Conservation (phyloP, 2,329 filamentous ascomycete species). For the Aspergillus carbonarius region DNA sequence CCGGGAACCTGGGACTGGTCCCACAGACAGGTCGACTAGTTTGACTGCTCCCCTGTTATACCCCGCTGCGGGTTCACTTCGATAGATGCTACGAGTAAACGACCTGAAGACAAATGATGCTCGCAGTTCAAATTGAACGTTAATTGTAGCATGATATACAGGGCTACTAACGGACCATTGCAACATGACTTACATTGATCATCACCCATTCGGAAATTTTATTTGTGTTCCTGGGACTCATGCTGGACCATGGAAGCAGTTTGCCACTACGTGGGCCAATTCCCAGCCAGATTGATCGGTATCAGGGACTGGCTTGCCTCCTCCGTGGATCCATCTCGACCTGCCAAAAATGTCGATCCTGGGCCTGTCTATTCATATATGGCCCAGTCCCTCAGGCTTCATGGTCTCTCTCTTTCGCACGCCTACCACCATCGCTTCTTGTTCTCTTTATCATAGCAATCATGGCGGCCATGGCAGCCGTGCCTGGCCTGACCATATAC, state of each 20-base stretch:
- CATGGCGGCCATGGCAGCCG: not conserved
- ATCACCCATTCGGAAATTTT: not conserved
- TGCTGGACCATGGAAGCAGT: not conserved
- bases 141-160: not conserved
- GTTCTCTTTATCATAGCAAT: not conserved
- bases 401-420: not conserved
- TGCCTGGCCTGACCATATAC: not conserved
- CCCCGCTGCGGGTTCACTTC: not conserved
- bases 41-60: not conserved
- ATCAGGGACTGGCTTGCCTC: not conserved
- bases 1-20: too few species aligned
- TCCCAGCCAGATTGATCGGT: not conserved
- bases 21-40: too few species aligned
- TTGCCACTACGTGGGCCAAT: not conserved
- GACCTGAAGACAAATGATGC: not conserved
- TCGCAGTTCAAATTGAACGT: not conserved
- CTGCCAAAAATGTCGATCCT: not conserved
- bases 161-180: not conserved
- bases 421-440: not conserved
- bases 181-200: not conserved
- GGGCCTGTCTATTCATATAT: not conserved
- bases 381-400: not conserved
- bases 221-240: not conserved
- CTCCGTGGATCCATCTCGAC: not conserved
- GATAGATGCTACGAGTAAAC: not conserved